Evolutionary conservation across 2,329 filamentous ascomycete genomes (phyloP).

Genomic region (Arthrobotrys pseudoclavata): DNA sequence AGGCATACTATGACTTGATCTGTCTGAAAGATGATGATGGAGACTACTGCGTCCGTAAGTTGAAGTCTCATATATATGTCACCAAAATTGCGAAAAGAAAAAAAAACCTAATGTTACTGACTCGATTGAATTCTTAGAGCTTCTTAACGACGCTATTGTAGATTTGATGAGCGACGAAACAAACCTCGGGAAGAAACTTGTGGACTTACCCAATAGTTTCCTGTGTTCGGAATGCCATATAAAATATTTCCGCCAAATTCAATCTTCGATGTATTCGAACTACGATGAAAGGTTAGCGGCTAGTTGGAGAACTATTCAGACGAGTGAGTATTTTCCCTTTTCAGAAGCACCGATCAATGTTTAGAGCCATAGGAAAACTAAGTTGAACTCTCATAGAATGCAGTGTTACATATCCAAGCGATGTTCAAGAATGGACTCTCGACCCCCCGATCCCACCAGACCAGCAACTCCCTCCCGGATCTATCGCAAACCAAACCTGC

Average conservation of each 20-base stretch:
- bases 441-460: conserved; percentile 14
- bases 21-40: conserved; percentile 16
- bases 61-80: background rate
- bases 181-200: conserved; percentile 14
- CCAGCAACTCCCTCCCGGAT: conserved; percentile 11
- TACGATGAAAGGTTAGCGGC: conserved; percentile 13
- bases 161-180: conserved; percentile 15
- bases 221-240: conserved; percentile 21
- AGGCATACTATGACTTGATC: conserved; percentile 20
- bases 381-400: background rate
- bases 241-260: conserved; percentile 24
- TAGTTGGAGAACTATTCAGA: conserved; percentile 20
- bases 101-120: background rate
- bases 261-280: conserved; percentile 21
- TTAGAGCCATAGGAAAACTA: background rate
- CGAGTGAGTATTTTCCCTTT: background rate
- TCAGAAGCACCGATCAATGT: background rate
- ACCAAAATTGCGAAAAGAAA: background rate
- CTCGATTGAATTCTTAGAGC: background rate
- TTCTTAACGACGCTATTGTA: conserved; percentile 8
- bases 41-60: conserved; percentile 24
- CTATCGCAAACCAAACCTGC: conserved; percentile 21
- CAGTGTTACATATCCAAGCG: conserved; percentile 10
- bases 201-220: conserved; percentile 4
- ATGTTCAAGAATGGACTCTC: conserved; percentile 14